These are phyloP conservation scores for Neurospora sp. DNA, from an alignment of 495 filamentous ascomycete species.

Conservation along the genomic window DNA sequence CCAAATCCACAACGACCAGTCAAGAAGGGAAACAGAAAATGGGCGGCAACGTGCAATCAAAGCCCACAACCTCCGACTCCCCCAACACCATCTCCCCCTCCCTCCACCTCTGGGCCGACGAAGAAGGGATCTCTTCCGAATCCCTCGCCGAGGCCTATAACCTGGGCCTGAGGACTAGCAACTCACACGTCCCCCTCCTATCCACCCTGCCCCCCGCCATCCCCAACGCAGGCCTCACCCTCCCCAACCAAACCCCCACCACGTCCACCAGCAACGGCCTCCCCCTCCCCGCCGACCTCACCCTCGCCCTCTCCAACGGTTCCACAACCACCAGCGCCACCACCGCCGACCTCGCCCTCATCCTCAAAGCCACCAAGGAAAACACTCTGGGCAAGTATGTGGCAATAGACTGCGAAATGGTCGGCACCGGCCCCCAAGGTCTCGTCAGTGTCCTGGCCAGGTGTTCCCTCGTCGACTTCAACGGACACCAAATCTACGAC, in stretches of 20 bases:
- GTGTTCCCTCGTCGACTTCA: conserved; percentile 83
- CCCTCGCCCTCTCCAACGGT: background rate
- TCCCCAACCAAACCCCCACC: conserved; percentile 1
- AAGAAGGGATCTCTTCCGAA: conserved; percentile 52
- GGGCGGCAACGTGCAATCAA: conserved; percentile 27
- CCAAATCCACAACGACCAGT: background rate
- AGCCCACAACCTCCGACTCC: conserved; percentile 5
- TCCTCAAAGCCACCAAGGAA: conserved; percentile 2
- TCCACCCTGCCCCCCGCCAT: conserved; percentile 9
- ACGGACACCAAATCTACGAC: conserved; percentile 84
- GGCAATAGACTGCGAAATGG: conserved; percentile 96
- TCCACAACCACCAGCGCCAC: background rate
- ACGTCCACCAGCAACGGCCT: background rate
- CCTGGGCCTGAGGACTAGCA: conserved; percentile 12
- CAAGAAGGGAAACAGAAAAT: conserved; percentile 6
- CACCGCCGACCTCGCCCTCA: background rate
- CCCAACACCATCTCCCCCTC: conserved; percentile 24
- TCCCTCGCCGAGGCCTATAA: conserved; percentile 53
- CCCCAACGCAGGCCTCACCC: conserved; percentile 44
- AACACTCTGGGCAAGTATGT: conserved; percentile 71
- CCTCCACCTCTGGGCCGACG: conserved; percentile 34
- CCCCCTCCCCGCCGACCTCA: background rate
- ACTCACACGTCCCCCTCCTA: background rate
- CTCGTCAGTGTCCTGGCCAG: conserved; percentile 61
- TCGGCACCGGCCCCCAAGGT: conserved; percentile 68